phyloP scores from a whole-genome alignment of 306 rosid species.

The Canavalia ensiformis region DNA sequence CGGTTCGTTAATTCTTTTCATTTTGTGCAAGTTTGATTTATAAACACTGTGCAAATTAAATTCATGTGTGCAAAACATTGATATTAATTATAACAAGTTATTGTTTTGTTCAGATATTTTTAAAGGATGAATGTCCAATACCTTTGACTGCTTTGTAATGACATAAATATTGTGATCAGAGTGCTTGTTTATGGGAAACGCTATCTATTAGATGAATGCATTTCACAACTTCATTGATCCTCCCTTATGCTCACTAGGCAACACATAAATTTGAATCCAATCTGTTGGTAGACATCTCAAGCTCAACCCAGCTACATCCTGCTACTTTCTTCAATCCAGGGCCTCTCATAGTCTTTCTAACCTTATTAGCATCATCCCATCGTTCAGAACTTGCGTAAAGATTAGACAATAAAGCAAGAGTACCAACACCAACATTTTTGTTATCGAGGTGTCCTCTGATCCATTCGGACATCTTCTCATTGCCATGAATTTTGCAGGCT shows the following conservation, averaged over 20 bases:
- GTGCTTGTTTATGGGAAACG: no score
- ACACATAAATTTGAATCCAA: slow-evolving; percentile 38
- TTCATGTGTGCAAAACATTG: no score
- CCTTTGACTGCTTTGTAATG: no score
- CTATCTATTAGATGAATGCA: no score
- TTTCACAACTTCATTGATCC: slow-evolving; percentile 19
- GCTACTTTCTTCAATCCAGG: slow-evolving; percentile 65
- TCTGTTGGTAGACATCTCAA: slow-evolving; percentile 30
- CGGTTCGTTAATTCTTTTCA: no score
- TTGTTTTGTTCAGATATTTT: no score
- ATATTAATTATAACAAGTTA: no score
- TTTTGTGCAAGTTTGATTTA: no score
- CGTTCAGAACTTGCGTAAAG: slow-evolving; percentile 67
- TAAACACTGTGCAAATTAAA: no score
- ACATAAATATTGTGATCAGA: no score
- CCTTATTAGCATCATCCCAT: slow-evolving; percentile 77
- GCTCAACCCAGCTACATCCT: slow-evolving; percentile 76
- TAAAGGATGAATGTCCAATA: no score
- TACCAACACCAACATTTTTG: slow-evolving; percentile 58
- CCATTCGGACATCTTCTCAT: slow-evolving; percentile 64
- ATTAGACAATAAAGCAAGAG: slow-evolving; percentile 75
- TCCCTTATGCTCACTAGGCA: slow-evolving; percentile 7
- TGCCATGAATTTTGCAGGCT: slow-evolving; percentile 75
- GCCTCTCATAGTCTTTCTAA: slow-evolving; percentile 65
- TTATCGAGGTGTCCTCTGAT: slow-evolving; percentile 53